These are phyloP conservation scores for Ploettnerulaceae sp. DNA, from an alignment of 2,329 filamentous ascomycete genomes.

Conservation along the genomic window DNA sequence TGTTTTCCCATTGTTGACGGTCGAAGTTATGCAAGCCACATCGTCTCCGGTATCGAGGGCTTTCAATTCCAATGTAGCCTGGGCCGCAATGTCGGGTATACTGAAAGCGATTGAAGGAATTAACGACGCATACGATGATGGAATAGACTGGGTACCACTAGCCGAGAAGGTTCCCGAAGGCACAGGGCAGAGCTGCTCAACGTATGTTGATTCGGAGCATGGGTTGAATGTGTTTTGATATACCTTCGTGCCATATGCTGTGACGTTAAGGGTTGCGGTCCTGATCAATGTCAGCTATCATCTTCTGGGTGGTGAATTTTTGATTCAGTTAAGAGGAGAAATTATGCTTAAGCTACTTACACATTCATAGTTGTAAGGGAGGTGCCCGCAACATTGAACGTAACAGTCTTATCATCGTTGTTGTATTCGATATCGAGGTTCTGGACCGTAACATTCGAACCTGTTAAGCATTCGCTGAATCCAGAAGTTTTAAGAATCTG, in stretches of 20 bases:
- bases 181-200: constrained; percentile 78
- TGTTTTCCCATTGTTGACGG: constrained; percentile 84
- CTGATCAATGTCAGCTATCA: constrained; percentile 33
- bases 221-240: constrained; percentile 81
- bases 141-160: constrained; percentile 65
- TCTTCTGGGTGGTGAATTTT: neutral
- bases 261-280: constrained; percentile 38
- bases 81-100: constrained; percentile 83
- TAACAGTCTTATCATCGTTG: constrained; percentile 64
- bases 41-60: constrained; percentile 53
- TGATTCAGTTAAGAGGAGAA: too few species aligned
- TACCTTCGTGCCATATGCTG: constrained; percentile 68
- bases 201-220: constrained; percentile 61
- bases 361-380: constrained; percentile 75
- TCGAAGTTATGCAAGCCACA: constrained; percentile 78
- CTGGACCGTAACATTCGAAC: constrained; percentile 62
- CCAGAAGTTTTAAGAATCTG: constrained; percentile 77
- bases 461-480: constrained; percentile 66
- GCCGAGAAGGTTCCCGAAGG: constrained; percentile 72
- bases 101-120: constrained; percentile 88
- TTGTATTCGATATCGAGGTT: constrained; percentile 76
- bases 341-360: constrained; percentile 35
- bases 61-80: constrained; percentile 73
- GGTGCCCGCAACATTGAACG: constrained; percentile 76
- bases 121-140: constrained; percentile 61